Evolutionary conservation across 1,284 basidiomycete species (phyloP).

Genomic region (Crepidotus sp.): DNA sequence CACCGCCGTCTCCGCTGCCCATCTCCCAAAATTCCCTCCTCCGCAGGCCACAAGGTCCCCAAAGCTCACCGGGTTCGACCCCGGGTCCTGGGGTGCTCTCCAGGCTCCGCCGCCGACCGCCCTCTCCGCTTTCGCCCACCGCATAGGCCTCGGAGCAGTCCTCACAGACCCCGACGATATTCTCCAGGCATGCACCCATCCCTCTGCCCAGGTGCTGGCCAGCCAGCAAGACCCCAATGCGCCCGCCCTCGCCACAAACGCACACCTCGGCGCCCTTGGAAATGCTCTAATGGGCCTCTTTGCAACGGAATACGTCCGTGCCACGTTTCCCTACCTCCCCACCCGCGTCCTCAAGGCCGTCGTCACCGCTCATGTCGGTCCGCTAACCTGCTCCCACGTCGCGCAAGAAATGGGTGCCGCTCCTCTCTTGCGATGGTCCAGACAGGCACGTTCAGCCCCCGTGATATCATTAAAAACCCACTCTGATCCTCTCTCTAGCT

Average conservation of each 20-base stretch:
- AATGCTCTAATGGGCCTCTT: constrained; percentile 91
- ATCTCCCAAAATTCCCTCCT: constrained; percentile 55
- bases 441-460: constrained; percentile 40
- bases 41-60: constrained; percentile 22
- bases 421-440: constrained; percentile 62
- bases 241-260: constrained; percentile 57
- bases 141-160: constrained; percentile 57
- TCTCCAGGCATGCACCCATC: constrained; percentile 75
- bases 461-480: not conserved
- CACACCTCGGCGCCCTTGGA: constrained; percentile 72
- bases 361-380: constrained; percentile 86
- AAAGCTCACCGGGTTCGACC: constrained; percentile 36
- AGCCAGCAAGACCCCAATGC: constrained; percentile 45
- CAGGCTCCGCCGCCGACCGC: constrained; percentile 68
- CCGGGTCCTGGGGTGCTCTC: constrained; percentile 59
- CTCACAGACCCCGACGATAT: constrained; percentile 43
- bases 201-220: constrained; percentile 57
- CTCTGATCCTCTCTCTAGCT: constrained; percentile 29
- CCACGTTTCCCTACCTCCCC: constrained; percentile 85
- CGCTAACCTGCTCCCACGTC: constrained; percentile 73
- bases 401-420: constrained; percentile 75
- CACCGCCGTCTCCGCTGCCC: constrained; percentile 45
- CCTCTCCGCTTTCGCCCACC: constrained; percentile 65
- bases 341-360: constrained; percentile 86
- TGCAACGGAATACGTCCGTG: constrained; percentile 77